A percentile compares a stretch with the other conserved stretches of the same genome.
phyloP scores from a whole-genome alignment of 2,329 filamentous ascomycete species.

The Didymella exigua region DNA sequence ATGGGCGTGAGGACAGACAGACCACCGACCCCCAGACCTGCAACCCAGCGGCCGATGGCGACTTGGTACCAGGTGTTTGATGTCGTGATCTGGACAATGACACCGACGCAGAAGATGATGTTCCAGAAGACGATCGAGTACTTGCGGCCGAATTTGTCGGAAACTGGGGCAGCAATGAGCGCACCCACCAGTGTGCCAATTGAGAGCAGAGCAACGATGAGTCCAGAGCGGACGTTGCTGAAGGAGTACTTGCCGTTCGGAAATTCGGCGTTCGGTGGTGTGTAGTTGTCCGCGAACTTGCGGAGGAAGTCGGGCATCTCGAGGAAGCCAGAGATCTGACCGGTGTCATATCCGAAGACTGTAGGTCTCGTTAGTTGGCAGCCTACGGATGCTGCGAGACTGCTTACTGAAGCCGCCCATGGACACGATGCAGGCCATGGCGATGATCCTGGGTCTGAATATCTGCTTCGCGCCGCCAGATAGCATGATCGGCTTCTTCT shows the following conservation, averaged over 20 bases:
- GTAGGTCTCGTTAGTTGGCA: not conserved
- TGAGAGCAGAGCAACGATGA: constrained; percentile 58
- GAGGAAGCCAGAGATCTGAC: constrained; percentile 47
- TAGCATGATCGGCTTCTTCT: constrained; percentile 38
- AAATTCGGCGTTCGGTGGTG: not conserved
- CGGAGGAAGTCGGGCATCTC: constrained; percentile 45
- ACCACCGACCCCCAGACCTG: constrained; percentile 68
- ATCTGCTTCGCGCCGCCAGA: constrained; percentile 33
- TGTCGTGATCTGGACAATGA: constrained; percentile 69
- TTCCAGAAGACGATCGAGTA: constrained; percentile 67
- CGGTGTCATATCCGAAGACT: constrained; percentile 44
- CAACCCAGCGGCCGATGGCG: constrained; percentile 67
- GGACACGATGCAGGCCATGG: constrained; percentile 43
- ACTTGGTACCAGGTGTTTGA: constrained; percentile 65
- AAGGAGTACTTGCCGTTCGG: constrained; percentile 32
- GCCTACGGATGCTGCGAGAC: too few relatives aligned
- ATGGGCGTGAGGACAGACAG: constrained; percentile 64
- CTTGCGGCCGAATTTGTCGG: constrained; percentile 66
- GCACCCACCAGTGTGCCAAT: constrained; percentile 78
- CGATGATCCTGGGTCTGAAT: constrained; percentile 39
- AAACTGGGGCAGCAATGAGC: constrained; percentile 62
- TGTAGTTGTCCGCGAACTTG: constrained; percentile 35
- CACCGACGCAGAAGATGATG: constrained; percentile 68
- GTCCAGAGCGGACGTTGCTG: constrained; percentile 40
- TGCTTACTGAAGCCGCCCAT: constrained; percentile 43